These are phyloP conservation scores for Byssochlamys sp. DNA, from an alignment of 2,329 filamentous ascomycete species.

Conservation along the genomic window DNA sequence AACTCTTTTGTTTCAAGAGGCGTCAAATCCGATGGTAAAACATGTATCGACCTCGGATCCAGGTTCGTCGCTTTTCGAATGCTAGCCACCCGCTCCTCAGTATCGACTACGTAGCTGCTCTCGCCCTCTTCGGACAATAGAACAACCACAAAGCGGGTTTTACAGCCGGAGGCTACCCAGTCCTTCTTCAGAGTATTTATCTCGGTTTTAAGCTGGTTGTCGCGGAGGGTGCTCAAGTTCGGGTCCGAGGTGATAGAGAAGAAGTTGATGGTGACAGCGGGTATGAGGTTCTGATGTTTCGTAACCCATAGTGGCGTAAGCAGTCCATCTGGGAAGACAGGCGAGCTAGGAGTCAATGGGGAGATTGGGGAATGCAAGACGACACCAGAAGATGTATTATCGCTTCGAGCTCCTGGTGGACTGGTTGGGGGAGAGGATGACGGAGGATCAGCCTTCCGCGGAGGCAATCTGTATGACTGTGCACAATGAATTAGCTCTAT, in stretches of 20 bases:
- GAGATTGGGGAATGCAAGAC: conserved; percentile 86
- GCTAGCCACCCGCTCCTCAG: conserved; percentile 66
- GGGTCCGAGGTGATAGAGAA: conserved; percentile 66
- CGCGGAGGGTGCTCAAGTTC: conserved; percentile 64
- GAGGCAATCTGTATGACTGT: conserved; percentile 48
- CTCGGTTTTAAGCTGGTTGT: conserved; percentile 79
- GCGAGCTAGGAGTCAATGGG: conserved; percentile 71
- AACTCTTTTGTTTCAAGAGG: conserved; percentile 63
- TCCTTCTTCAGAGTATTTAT: conserved; percentile 67
- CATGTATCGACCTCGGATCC: conserved; percentile 77
- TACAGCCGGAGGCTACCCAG: conserved; percentile 54
- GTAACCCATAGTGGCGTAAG: conserved; percentile 72
- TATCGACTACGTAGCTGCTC: conserved; percentile 48
- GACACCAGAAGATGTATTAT: conserved; percentile 12
- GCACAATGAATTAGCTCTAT: conserved; percentile 10
- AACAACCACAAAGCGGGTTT: conserved; percentile 65
- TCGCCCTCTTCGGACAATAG: conserved; percentile 66
- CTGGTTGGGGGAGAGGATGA: conserved; percentile 41
- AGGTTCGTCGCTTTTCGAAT: conserved; percentile 71
- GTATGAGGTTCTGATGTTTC: conserved; percentile 79
- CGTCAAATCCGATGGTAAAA: conserved; percentile 65
- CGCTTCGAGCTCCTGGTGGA: conserved; percentile 28
- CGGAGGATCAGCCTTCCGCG: conserved; percentile 53
- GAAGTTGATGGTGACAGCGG: conserved; percentile 70
- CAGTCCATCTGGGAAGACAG: conserved; percentile 80